Evolutionary conservation across 345 rosid species (phyloP), one percentile per base, ranked within the genome.

Genomic region (Brassica napus): DNA sequence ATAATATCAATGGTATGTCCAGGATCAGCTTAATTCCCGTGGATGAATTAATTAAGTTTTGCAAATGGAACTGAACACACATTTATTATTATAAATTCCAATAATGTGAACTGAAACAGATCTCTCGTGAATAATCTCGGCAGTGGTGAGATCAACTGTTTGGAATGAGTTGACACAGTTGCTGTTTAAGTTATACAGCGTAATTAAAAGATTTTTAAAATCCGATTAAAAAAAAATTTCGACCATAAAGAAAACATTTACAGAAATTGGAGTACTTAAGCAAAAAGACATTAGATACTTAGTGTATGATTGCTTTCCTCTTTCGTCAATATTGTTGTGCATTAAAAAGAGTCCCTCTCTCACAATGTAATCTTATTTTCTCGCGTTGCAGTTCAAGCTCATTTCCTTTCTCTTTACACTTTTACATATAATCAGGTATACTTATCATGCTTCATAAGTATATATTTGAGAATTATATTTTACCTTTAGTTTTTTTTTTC

Each of bases 201-300:
- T 32, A 54, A 31, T 47, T 6, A 4, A 23, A 44, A 61, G 63
- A 15, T 75, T 15, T 68, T 30, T 2, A 42, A 42, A 10, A 42
- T 42, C 10, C 14, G 14, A 42, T 10, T 42, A 42, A 42, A 42
- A 37, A 32, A 28, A 42, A 42, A 39, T 1, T 39, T 42, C 34
- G 7, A 71, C 24, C 16, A 34, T 54, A 3, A 65, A 58, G 58
- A 54, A 39, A 68, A 11, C 3, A 78, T 21, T 14, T 44, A 49
- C 60, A 60, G 74, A 60, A 72, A 79, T 32, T 68, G 69, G 65
- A 75, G 68, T 75, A 69, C 49, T 74, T 63, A 69, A 68, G 71
- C 59, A 34, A 24, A 70, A 80, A 75, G 42, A 58, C 24, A 69
- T 26, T 80, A 68, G 71, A 60, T 60, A 60, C 65, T 26, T 24